These are phyloP conservation scores for Aspergillus sp. DNA, from an alignment of 2,329 filamentous ascomycete genomes.

Conservation along the genomic window DNA sequence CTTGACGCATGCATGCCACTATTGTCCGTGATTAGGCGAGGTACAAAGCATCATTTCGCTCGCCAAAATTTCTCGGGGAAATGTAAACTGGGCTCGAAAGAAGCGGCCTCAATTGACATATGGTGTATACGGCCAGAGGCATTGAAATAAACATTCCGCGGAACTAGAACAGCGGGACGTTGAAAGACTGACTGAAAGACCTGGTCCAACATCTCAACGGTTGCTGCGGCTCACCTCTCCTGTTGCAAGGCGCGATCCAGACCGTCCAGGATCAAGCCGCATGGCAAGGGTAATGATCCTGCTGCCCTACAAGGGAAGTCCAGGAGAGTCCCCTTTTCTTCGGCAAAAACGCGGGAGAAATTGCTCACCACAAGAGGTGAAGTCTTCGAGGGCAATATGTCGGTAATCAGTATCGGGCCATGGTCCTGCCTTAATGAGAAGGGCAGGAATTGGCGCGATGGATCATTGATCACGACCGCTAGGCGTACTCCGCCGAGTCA, in stretches of 20 bases:
- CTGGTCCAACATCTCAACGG: background rate
- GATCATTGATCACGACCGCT: background rate
- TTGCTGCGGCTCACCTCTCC: background rate
- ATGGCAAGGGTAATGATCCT: conserved; percentile 1
- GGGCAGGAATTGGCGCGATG: background rate
- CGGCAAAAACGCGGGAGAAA: background rate
- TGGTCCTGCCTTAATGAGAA: background rate
- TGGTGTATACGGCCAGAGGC: background rate
- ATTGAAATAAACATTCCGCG: conserved; percentile 3
- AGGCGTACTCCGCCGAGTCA: background rate
- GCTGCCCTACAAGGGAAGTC: background rate
- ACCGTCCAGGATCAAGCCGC: background rate
- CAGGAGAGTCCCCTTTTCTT: background rate
- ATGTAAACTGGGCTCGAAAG: background rate
- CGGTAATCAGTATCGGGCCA: background rate
- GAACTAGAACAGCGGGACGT: background rate
- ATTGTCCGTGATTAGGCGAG: background rate
- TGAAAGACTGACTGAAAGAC: background rate
- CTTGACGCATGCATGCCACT: background rate
- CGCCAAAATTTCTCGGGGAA: background rate
- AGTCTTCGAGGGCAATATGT: background rate
- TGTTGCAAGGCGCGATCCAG: background rate
- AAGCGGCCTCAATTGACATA: background rate
- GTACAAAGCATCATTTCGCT: background rate
- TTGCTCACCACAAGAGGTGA: background rate